A percentile compares a stretch with the other conserved stretches of the same genome.
Conservation (phyloP, 495 filamentous ascomycete genomes). For the Neurospora sp. region DNA sequence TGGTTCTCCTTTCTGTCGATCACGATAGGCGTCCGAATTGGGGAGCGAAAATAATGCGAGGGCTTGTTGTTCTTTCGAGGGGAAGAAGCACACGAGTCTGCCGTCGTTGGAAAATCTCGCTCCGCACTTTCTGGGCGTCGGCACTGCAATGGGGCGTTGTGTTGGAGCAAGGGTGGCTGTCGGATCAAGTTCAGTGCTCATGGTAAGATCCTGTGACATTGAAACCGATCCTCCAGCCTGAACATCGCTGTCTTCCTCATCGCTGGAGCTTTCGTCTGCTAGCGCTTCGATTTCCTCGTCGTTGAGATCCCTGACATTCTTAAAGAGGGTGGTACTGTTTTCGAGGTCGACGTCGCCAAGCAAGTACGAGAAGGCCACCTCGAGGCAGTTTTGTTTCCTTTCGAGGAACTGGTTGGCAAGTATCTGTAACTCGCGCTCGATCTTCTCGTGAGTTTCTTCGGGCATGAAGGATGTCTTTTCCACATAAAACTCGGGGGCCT, state of each 20-base stretch:
- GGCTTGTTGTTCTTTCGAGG: slow-evolving; percentile 65
- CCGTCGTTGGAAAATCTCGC: slow-evolving; percentile 71
- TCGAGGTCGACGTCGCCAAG: slow-evolving; percentile 74
- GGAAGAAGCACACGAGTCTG: slow-evolving; percentile 77
- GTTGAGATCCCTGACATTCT: slow-evolving; percentile 46
- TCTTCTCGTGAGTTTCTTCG: slow-evolving; percentile 51
- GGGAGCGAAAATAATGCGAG: slow-evolving; percentile 50
- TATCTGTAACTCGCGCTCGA: slow-evolving; percentile 56
- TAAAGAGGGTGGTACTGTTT: slow-evolving; percentile 57
- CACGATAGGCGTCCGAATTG: slow-evolving; percentile 49
- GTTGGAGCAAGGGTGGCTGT: slow-evolving; percentile 40
- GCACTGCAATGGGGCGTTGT: slow-evolving; percentile 66
- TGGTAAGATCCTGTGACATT: slow-evolving; percentile 46
- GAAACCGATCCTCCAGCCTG: slow-evolving; percentile 38
- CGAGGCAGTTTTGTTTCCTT: slow-evolving; percentile 66
- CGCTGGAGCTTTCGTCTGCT: slow-evolving; percentile 65
- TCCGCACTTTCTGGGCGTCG: slow-evolving; percentile 63
- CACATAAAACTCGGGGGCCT: slow-evolving; percentile 55
- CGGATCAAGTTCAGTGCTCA: slow-evolving; percentile 38
- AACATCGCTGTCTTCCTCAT: slow-evolving; percentile 67
- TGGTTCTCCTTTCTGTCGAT: slow-evolving; percentile 52
- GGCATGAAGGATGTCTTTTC: slow-evolving; percentile 73
- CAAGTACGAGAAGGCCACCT: slow-evolving; percentile 72
- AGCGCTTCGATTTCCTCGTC: slow-evolving; percentile 50
- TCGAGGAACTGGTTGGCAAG: slow-evolving; percentile 60